Conservation (phyloP, 805 yeast genomes). For the Clavispora carvajalis region DNA sequence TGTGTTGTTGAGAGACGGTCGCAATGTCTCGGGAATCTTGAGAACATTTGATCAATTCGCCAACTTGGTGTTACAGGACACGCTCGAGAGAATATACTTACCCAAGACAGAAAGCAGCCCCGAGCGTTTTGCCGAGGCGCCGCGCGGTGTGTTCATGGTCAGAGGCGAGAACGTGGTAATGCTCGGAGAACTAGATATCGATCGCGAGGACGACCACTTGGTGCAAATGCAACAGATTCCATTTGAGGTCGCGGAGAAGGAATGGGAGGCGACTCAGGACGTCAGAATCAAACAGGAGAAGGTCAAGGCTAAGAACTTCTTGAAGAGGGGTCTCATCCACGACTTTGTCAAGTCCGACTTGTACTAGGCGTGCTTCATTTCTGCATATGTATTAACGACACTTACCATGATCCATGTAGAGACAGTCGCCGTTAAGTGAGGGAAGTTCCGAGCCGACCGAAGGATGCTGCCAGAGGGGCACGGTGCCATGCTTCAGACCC, state of each 20-base stretch:
- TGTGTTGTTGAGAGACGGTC: slow-evolving; percentile 85
- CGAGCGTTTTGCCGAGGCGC: slow-evolving; percentile 64
- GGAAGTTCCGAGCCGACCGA: too few species aligned
- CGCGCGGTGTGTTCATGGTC: slow-evolving; percentile 76
- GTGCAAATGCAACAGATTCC: slow-evolving; percentile 51
- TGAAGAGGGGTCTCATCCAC: slow-evolving; percentile 50
- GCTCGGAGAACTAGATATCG: slow-evolving; percentile 91
- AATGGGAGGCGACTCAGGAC: slow-evolving; percentile 25
- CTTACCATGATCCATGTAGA: background rate
- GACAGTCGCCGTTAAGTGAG: too few species aligned
- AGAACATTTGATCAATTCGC: slow-evolving; percentile 96
- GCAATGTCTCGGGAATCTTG: slow-evolving; percentile 79
- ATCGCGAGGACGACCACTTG: slow-evolving; percentile 70
- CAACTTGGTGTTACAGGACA: slow-evolving; percentile 86
- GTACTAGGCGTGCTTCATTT: slow-evolving; percentile 30
- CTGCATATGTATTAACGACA: slow-evolving; percentile 7
- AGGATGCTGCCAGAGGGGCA: too few species aligned
- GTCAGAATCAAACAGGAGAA: slow-evolving; percentile 38
- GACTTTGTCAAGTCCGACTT: slow-evolving; percentile 54
- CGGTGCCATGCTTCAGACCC: too few species aligned
- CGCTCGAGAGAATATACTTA: slow-evolving; percentile 77
- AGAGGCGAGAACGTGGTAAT: slow-evolving; percentile 95
- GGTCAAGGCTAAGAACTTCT: slow-evolving; percentile 42
- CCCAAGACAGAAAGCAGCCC: slow-evolving; percentile 31
- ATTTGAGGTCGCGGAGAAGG: slow-evolving; percentile 55